phyloP scores from a whole-genome alignment of 305 asterid genomes.

The Fraxinus baroniana region DNA sequence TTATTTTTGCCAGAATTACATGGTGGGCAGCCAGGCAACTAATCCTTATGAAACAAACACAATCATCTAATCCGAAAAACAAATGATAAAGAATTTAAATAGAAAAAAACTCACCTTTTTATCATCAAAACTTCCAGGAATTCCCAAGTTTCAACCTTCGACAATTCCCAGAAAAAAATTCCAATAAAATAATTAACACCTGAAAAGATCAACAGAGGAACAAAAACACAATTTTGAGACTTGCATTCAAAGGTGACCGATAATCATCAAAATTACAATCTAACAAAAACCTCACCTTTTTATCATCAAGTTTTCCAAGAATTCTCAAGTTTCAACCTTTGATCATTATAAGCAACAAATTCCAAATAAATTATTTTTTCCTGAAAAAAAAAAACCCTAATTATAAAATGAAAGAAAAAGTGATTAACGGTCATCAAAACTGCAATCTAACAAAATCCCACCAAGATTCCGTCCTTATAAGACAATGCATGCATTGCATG shows the following conservation, averaged over 20 bases:
- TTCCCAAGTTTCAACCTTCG: slow-evolving; percentile 34
- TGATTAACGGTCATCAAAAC: slow-evolving; percentile 40
- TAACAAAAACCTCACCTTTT: slow-evolving; percentile 28
- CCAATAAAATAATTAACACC: slow-evolving; percentile 15
- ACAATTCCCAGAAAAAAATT: slow-evolving; percentile 29
- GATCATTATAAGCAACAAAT: slow-evolving; percentile 28
- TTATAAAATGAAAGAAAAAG: slow-evolving; percentile 12
- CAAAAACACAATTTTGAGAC: slow-evolving; percentile 40
- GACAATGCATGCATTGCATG: slow-evolving; percentile 41
- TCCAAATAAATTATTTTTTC: not conserved
- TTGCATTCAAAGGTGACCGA: slow-evolving; percentile 31
- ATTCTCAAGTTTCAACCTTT: slow-evolving; percentile 35
- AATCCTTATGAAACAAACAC: slow-evolving; percentile 25
- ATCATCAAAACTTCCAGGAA: slow-evolving; percentile 39
- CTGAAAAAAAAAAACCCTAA: slow-evolving; percentile 29
- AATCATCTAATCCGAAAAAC: slow-evolving; percentile 15
- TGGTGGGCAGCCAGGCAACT: slow-evolving; percentile 15
- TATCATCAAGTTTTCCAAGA: slow-evolving; percentile 38
- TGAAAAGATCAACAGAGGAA: slow-evolving; percentile 25
- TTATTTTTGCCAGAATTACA: not conserved
- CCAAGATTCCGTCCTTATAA: slow-evolving; percentile 20
- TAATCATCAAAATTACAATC: slow-evolving; percentile 37
- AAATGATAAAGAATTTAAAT: not conserved
- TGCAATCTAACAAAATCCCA: slow-evolving; percentile 37
- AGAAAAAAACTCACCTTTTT: slow-evolving; percentile 30